Evolutionary conservation across 306 rosid genomes (phyloP).

Genomic region (Quercus suber): DNA sequence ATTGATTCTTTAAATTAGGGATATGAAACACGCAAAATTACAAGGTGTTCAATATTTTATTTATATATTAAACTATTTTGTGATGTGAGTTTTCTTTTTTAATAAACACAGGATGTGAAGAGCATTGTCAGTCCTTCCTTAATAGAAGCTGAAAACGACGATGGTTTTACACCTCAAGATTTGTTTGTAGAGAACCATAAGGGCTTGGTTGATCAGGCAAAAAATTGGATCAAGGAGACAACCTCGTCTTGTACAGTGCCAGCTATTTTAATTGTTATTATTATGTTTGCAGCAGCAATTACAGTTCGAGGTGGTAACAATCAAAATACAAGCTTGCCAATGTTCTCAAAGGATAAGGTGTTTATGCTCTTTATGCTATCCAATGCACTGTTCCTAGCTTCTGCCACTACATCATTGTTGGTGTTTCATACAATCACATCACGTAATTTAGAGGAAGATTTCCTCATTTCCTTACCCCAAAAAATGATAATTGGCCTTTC

Average conservation of each 20-base stretch:
- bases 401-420: conserved; percentile 44
- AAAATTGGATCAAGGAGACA: conserved; percentile 50
- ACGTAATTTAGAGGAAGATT: conserved; percentile 41
- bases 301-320: conserved; percentile 55
- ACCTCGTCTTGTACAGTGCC: conserved; percentile 19
- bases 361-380: conserved; percentile 40
- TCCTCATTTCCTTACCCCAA: conserved; percentile 35
- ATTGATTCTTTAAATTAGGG: too few species aligned
- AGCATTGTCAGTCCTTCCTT: conserved; percentile 35
- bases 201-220: conserved; percentile 37
- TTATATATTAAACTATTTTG: too few species aligned
- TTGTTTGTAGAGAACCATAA: conserved; percentile 48
- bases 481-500: conserved; percentile 48
- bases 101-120: conserved; percentile 37
- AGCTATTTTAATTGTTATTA: conserved; percentile 51
- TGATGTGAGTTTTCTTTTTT: too few species aligned
- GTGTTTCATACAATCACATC: conserved; percentile 50
- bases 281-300: conserved; percentile 43
- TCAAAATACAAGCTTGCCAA: conserved; percentile 37
- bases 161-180: conserved; percentile 43
- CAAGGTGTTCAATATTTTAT: too few species aligned
- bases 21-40: too few species aligned
- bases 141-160: conserved; percentile 12
- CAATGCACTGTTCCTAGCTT: conserved; percentile 46
- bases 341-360: conserved; percentile 22